Conservation (phyloP, 2,329 filamentous ascomycete genomes). For the Venturia effusa region DNA sequence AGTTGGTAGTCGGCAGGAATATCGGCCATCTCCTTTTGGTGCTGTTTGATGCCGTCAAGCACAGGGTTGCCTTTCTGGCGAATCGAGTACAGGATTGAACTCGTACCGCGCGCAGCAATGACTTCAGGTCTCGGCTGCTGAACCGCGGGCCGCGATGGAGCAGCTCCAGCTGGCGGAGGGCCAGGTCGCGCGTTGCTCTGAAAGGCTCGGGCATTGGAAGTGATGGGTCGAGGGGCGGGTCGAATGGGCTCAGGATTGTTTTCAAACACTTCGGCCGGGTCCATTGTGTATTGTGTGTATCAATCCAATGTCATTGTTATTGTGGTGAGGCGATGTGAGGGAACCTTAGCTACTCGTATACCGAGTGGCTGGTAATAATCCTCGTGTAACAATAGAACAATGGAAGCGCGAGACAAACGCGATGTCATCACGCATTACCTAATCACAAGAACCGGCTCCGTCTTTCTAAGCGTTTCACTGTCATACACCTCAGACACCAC, state of each 20-base stretch:
- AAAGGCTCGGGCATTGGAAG: constrained; percentile 6
- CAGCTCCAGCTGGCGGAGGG: neutral
- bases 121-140: constrained; percentile 84
- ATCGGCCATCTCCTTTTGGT: constrained; percentile 94
- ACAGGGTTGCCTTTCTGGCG: constrained; percentile 94
- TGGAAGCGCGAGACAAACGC: neutral
- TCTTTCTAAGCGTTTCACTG: too few relatives aligned
- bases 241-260: neutral
- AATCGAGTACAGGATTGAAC: constrained; percentile 80
- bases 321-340: too few relatives aligned
- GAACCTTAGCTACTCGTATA: neutral
- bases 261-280: neutral
- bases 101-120: constrained; percentile 54
- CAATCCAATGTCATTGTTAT: neutral
- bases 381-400: neutral
- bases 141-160: constrained; percentile 27
- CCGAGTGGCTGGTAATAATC: neutral
- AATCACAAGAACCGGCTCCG: too few relatives aligned
- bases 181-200: neutral
- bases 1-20: constrained; percentile 92
- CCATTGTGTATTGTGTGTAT: neutral
- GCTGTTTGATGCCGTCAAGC: constrained; percentile 65
- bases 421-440: too few relatives aligned
- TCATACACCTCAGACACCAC: too few relatives aligned
- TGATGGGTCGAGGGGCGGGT: neutral